Conservation (phyloP, 2,329 filamentous ascomycete genomes). For the Xylaria sp. region DNA sequence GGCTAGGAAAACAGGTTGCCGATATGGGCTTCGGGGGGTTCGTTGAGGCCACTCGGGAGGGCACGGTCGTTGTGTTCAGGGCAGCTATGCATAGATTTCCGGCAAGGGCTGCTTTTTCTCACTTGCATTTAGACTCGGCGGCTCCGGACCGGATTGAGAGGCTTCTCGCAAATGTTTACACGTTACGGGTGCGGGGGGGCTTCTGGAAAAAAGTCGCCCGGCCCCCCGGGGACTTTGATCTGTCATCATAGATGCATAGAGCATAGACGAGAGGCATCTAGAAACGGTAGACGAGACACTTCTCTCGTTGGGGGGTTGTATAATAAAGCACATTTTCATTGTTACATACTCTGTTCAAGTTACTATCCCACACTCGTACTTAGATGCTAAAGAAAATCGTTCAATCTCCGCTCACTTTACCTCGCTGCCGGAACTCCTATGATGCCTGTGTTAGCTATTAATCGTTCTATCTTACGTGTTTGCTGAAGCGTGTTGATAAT, state of each 20-base stretch:
- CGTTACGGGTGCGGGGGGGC: slow-evolving; percentile 15
- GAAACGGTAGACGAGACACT: slow-evolving; percentile 30
- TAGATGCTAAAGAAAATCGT: too few relatives aligned
- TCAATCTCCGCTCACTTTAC: too few relatives aligned
- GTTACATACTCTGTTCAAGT: neutral
- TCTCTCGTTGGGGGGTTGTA: slow-evolving; percentile 36
- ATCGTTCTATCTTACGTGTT: too few relatives aligned
- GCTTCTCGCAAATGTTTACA: slow-evolving; percentile 31
- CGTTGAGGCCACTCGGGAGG: too few relatives aligned
- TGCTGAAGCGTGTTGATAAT: too few relatives aligned
- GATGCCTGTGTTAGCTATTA: too few relatives aligned
- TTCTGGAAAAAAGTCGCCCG: slow-evolving; percentile 21
- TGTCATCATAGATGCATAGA: slow-evolving; percentile 34
- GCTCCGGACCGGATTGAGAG: slow-evolving; percentile 33
- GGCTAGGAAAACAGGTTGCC: too few relatives aligned
- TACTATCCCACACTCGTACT: slow-evolving; percentile 3
- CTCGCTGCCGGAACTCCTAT: too few relatives aligned
- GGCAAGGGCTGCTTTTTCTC: slow-evolving; percentile 30
- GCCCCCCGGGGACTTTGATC: slow-evolving; percentile 25
- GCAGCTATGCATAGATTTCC: slow-evolving; percentile 28
- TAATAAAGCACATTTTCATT: slow-evolving; percentile 36
- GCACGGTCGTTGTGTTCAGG: slow-evolving; percentile 20
- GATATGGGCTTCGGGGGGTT: slow-evolving; percentile 5
- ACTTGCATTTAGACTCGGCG: slow-evolving; percentile 37
- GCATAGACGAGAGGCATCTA: slow-evolving; percentile 35